A percentile compares a stretch with the other conserved stretches of the same genome.
These are phyloP conservation scores for Nothomitra cinnamomea DNA, from an alignment of 2,329 filamentous ascomycete species.

Conservation along the genomic window DNA sequence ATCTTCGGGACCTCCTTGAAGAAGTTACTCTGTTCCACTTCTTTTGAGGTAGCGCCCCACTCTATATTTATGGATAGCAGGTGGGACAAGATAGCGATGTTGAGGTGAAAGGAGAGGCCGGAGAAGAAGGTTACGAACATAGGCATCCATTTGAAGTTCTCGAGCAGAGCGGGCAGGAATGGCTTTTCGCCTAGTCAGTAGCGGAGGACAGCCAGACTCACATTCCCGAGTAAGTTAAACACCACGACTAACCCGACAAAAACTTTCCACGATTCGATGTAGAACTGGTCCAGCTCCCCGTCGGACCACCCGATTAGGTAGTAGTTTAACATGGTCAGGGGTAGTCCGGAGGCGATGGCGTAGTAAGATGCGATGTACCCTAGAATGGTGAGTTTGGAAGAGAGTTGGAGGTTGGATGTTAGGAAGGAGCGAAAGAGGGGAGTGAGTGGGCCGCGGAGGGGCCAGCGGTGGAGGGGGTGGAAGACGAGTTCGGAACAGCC, in stretches of 20 bases:
- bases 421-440: constrained; percentile 45
- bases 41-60: constrained; percentile 12
- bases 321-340: constrained; percentile 53
- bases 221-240: constrained; percentile 43
- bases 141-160: constrained; percentile 33
- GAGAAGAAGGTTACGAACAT: constrained; percentile 12
- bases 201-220: constrained; percentile 42
- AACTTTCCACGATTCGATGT: constrained; percentile 47
- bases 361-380: constrained; percentile 57
- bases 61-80: constrained; percentile 23
- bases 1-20: constrained; percentile 38
- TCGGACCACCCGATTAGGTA: constrained; percentile 55
- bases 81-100: constrained; percentile 8
- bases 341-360: constrained; percentile 48
- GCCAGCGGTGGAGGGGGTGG: constrained; percentile 46
- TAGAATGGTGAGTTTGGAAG: constrained; percentile 54
- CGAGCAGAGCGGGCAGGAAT: constrained; percentile 32
- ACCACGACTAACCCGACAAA: constrained; percentile 46
- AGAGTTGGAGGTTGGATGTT: constrained; percentile 40
- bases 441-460: constrained; percentile 45
- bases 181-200: constrained; percentile 40
- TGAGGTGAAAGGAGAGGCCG: constrained; percentile 11
- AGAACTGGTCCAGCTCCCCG: constrained; percentile 47
- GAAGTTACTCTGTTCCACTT: constrained; percentile 35
- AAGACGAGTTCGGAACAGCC: constrained; percentile 59